A percentile compares a stretch with the other conserved stretches of the same genome.
Conservation (phyloP, 345 rosid genomes). For the Acer saccharum region DNA sequence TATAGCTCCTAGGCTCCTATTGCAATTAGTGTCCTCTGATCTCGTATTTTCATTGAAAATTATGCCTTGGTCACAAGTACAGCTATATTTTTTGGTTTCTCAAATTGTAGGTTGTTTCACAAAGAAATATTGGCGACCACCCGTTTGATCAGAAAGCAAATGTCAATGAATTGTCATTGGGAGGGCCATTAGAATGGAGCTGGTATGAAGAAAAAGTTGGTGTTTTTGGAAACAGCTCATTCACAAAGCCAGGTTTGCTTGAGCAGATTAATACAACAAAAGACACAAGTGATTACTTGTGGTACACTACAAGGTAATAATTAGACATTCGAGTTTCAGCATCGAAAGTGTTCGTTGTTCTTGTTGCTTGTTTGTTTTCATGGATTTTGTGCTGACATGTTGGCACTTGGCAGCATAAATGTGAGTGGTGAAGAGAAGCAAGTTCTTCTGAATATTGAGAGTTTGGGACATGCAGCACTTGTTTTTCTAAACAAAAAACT, state of each 20-base stretch:
- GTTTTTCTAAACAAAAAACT: conserved; percentile 52
- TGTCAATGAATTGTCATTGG: conserved; percentile 22
- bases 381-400: background rate
- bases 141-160: conserved; percentile 27
- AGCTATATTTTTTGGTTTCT: too few species aligned
- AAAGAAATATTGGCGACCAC: conserved; percentile 42
- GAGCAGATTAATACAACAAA: conserved; percentile 67
- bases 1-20: conserved; percentile 2
- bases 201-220: conserved; percentile 63
- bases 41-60: background rate
- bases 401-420: conserved; percentile 48
- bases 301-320: conserved; percentile 61
- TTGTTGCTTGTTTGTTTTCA: background rate
- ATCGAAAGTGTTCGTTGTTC: background rate
- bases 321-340: background rate
- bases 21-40: background rate
- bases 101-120: conserved; percentile 50
- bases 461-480: conserved; percentile 69
- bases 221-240: conserved; percentile 50
- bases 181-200: conserved; percentile 40
- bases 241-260: conserved; percentile 38
- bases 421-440: conserved; percentile 33
- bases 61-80: background rate
- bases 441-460: conserved; percentile 31
- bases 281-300: conserved; percentile 58